These are phyloP conservation scores for Coemansia sp. DNA, from an alignment of 192 early-diverging fungal genomes.

Conservation along the genomic window DNA sequence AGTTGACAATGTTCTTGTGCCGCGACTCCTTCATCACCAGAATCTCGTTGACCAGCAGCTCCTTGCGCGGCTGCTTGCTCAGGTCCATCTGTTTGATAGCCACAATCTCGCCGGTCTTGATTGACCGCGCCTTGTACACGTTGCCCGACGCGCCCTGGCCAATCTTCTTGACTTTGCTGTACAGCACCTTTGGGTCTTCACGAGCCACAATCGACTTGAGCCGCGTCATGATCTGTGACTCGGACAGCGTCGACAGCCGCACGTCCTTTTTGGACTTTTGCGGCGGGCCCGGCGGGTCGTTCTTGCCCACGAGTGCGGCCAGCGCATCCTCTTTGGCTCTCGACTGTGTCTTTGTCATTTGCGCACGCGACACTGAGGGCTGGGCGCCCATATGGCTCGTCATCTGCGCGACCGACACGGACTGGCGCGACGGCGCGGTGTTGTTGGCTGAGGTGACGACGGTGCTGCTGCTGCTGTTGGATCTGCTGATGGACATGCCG, in stretches of 20 bases:
- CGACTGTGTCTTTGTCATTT: slow-evolving; percentile 54
- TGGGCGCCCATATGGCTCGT: slow-evolving; percentile 7
- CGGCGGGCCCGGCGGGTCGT: slow-evolving; percentile 44
- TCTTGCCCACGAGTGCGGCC: slow-evolving; percentile 55
- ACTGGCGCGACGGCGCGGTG: slow-evolving; percentile 8
- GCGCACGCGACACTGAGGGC: slow-evolving; percentile 19
- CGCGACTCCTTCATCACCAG: slow-evolving; percentile 90
- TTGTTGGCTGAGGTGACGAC: slow-evolving; percentile 13
- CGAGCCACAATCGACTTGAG: slow-evolving; percentile 85
- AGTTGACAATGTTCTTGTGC: slow-evolving; percentile 98
- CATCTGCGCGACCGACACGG: slow-evolving; percentile 7
- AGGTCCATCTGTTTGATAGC: slow-evolving; percentile 96
- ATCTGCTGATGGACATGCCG: slow-evolving; percentile 43
- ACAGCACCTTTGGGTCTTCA: slow-evolving; percentile 86
- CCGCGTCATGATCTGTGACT: slow-evolving; percentile 93
- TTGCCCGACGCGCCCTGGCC: slow-evolving; percentile 98
- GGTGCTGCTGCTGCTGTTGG: slow-evolving; percentile 26
- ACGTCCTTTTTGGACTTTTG: slow-evolving; percentile 67
- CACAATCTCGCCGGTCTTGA: slow-evolving; percentile 70
- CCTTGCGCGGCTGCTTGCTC: slow-evolving; percentile 81
- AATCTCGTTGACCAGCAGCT: slow-evolving; percentile 91
- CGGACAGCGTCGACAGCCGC: slow-evolving; percentile 85
- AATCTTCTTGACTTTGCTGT: slow-evolving; percentile 93
- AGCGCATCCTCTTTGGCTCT: slow-evolving; percentile 57
- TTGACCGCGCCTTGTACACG: slow-evolving; percentile 89